Evolutionary conservation across 148 eudicot genomes (phyloP), one percentile per base, ranked within the genome.

Genomic region (Chenopodium berlandieri): DNA sequence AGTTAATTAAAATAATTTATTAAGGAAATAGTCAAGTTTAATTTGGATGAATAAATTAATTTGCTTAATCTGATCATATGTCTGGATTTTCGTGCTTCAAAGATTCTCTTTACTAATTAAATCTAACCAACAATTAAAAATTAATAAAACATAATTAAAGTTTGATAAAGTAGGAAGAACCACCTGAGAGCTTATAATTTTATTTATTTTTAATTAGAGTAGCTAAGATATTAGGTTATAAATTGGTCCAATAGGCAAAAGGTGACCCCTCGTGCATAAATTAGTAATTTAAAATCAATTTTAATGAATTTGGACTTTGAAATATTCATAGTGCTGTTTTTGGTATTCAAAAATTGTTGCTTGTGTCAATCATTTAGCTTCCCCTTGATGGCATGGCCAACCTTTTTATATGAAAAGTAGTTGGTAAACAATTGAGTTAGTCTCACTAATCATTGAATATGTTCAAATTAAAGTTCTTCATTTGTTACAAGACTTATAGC

Each of bases 11-110:
- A 54, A 0, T 13, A 16, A 54, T 4, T 54, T 12, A 37, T 0
- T 5, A 6, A 37, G 10, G 84, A 70, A 82, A 34, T 62, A 16
- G 81, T 83, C 81, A 77, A 71, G 52, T 40, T 13, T 10, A 50
- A 20, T 25, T 71, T 13, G 9, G 22, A 32, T 68, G 10, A 25
- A 48, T 50, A 8, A 10, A 10, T 50, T 79, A 70, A 31, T 37
- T 71, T n/a, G 23, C 23, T 71, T 3, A 54, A 50, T 69, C 80
- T 22, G 66, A 30, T 37, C 44, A 37, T 13, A 16, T 68, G 32
- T 37, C 30, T 71, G 13, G 63, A 52, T n/a, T n/a, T 63, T 9
- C 25, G 30, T n/a, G 76, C 68, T 56, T 71, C 46, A 69, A 20
- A 25, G 27, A 32, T 52, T 7, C 30, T 79, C 47, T 31, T 50